Evolutionary conservation across 1,284 basidiomycete species (phyloP).

Genomic region (Filobasidium uniguttulatum): DNA sequence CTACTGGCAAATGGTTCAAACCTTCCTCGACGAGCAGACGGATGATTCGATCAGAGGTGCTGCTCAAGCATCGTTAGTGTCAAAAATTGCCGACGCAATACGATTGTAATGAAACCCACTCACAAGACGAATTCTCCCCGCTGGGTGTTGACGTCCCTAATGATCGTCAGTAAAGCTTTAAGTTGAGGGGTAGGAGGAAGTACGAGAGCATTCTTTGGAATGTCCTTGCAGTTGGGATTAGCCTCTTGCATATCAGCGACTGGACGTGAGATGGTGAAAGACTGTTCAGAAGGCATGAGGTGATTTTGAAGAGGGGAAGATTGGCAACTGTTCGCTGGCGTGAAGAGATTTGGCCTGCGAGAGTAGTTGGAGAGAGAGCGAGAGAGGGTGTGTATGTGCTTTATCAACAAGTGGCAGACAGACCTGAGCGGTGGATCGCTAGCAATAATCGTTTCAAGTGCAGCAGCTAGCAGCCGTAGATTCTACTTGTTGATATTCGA

Average conservation of each 20-base stretch:
- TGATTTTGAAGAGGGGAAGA: neutral
- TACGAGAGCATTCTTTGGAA: slow-evolving; percentile 31
- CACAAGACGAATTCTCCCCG: slow-evolving; percentile 89
- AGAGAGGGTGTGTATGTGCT: no score
- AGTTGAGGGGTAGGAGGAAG: slow-evolving; percentile 60
- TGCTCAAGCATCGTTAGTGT: slow-evolving; percentile 2
- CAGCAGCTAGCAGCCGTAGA: no score
- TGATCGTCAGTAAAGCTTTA: slow-evolving; percentile 90
- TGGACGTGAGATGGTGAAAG: slow-evolving; percentile 5
- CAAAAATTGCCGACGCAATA: neutral
- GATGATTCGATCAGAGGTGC: slow-evolving; percentile 54
- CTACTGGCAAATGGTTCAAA: slow-evolving; percentile 88
- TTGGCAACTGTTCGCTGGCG: no score
- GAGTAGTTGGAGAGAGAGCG: no score
- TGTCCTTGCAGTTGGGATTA: slow-evolving; percentile 24
- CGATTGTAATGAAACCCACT: slow-evolving; percentile 14
- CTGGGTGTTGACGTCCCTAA: slow-evolving; percentile 67
- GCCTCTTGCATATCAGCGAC: slow-evolving; percentile 14
- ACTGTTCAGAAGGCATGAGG: neutral
- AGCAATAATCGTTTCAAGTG: no score
- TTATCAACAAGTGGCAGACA: no score
- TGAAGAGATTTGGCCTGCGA: no score
- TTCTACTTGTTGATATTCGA: no score
- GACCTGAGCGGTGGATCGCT: no score
- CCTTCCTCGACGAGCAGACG: slow-evolving; percentile 51